Evolutionary conservation across 208 protist species (phyloP).

Genomic region (Trichomonas vaginalis): DNA sequence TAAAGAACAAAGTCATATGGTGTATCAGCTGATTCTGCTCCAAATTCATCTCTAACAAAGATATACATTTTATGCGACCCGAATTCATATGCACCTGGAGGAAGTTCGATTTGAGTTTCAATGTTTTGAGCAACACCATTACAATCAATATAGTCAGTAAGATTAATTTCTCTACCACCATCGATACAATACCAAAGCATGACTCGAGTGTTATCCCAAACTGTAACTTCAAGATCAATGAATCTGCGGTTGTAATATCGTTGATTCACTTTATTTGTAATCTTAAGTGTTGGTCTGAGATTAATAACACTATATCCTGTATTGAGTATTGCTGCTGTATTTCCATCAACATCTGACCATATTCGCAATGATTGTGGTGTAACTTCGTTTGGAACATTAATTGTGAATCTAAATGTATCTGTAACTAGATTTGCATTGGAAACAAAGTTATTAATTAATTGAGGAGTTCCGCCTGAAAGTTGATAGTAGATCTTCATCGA

Average conservation of each 20-base stretch:
- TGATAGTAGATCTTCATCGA: background rate
- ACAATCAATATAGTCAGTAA: background rate
- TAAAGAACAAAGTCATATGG: background rate
- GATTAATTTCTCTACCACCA: background rate
- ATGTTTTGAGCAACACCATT: background rate
- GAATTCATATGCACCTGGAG: background rate
- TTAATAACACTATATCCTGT: background rate
- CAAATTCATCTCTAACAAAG: background rate
- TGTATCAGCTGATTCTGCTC: background rate
- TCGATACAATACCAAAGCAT: background rate
- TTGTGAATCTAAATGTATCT: background rate
- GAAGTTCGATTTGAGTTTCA: background rate
- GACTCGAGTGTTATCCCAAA: background rate
- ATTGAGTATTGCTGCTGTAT: background rate
- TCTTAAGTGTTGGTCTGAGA: background rate
- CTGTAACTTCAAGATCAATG: background rate
- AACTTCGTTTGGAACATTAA: background rate
- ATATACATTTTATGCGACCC: background rate
- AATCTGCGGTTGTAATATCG: background rate
- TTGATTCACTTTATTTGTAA: background rate
- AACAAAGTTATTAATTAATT: background rate
- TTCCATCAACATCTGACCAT: background rate
- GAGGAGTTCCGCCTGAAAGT: background rate
- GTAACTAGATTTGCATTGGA: background rate
- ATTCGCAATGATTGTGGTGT: background rate